phyloP scores from a whole-genome alignment of 1,284 basidiomycete genomes.

The Apiotrichum siamense region DNA sequence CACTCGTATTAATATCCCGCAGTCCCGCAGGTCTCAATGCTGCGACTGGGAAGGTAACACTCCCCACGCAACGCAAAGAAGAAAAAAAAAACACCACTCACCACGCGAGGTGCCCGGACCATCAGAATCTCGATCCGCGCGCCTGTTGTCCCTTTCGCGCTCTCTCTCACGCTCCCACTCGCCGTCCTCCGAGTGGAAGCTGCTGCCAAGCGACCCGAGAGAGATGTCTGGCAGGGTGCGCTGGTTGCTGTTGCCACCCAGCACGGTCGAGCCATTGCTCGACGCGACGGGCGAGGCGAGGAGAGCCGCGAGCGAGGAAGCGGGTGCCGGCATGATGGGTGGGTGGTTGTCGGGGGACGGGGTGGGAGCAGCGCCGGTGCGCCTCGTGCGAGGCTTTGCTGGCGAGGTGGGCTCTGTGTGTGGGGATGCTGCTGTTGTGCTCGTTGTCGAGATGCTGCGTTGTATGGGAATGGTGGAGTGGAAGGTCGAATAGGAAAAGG shows the following conservation, averaged over 20 bases:
- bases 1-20: too few species aligned
- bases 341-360: neutral
- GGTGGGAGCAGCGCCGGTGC: too few species aligned
- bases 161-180: neutral
- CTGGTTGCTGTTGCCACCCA: conserved; percentile 2
- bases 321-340: conserved; percentile 27
- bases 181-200: conserved; percentile 42
- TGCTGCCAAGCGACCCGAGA: conserved; percentile 42
- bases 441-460: conserved; percentile 69
- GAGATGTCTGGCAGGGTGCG: conserved; percentile 45
- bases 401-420: neutral
- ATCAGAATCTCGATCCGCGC: neutral
- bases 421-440: conserved; percentile 51
- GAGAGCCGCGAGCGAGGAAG: conserved; percentile 33
- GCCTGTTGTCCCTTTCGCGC: neutral
- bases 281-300: conserved; percentile 33
- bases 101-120: neutral
- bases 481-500: neutral
- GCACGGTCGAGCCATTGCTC: conserved; percentile 31
- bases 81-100: neutral
- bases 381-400: too few species aligned
- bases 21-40: too few species aligned
- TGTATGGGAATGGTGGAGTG: neutral
- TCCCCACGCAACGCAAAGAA: too few species aligned
- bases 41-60: too few species aligned